Base-by-base conservation (phyloP, 2,329 filamentous ascomycete genomes). In the Talaromyces islandicus region DNA sequence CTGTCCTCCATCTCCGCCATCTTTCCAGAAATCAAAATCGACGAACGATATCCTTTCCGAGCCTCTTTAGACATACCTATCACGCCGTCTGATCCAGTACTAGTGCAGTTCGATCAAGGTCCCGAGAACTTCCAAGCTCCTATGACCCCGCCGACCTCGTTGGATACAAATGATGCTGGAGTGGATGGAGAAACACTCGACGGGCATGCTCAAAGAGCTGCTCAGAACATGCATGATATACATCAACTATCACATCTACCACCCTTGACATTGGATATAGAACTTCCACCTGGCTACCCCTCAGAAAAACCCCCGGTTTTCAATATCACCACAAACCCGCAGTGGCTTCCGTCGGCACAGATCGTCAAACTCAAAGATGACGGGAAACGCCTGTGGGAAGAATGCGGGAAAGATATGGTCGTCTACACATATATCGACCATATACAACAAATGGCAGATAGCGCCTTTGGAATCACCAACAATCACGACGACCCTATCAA, bases 341-440 rank as follows among this genome's bases (percentile, higher is more conserved):
- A 76, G 57, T 88, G 85, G 85, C 67, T 87, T 21, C 78, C 82
- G 2, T 62, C 69, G 4, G 64, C 70, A 17, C 77, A 74, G n/a
- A 63, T 83, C 38, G 64, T 72, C 25, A 72, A 74, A 59, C 73
- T 87, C 9, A 68, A 76, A 60, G 69, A 72, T 9, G 80, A 84
- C 62, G 82, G 78, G 2, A 68, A 68, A 21, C 74, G 70, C 21
- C 68, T 86, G 5, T 88, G 85, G 85, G 81, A 85, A 64, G 85
- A 87, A 64, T 81, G 81, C 60, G 84, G 83, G 7, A 77, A 74
- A 55, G 80, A 82, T 60, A 77, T 83, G 66, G 79, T 86, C 1
- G 73, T 87, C 7, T 87, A 81, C 66, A 77, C 80, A 3, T 87
- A 85, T 66, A 84, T 87, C 58, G 84, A 84, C 67, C 79, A 81